Evolutionary conservation across 169 alveolate genomes (phyloP), one percentile per base, ranked within the genome.

Genomic region (Eimeria sp.): DNA sequence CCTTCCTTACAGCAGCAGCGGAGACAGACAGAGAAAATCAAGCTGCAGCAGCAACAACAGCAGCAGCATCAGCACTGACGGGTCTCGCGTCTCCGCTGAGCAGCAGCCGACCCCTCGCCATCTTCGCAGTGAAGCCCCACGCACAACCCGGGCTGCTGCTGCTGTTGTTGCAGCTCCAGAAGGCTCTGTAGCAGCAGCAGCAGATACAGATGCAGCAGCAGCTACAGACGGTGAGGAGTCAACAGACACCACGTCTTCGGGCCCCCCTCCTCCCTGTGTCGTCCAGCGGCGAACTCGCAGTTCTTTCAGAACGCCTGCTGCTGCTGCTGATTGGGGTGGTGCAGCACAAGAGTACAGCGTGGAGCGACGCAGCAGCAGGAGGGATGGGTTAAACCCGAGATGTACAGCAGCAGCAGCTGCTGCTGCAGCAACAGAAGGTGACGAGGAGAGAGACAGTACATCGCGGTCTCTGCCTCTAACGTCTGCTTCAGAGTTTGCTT

Each of bases 361-460:
- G 57, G 63, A 76, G 88, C 88, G 58, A 4, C 88, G 88, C 88
- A 30, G 88, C 51, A 76, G 51, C 88, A 76, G 88, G 30, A 76
- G 88, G 57, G 58, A 30, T 58, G 14, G 43, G 16, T 20, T 18
- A 14, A n/a, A n/a, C 57, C 18, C 58, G 49, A 20, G 88, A 11
- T 20, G 30, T 40, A 27, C 80, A 70, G 80, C 80, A 70, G 80
- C 80, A 70, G 27, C 80, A 70, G 27, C 27, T 10, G 80, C 80
- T 11, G 40, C 80, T 16, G 80, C 80, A 18, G 40, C 80, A 25
- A 25, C 80, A 4, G 80, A 70, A 11, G 80, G 27, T n/a, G 80
- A 70, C 16, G 51, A 45, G 18, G 63, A 30, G 16, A 45, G 88
- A 40, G 80, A 70, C 51, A 27, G 83, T 14, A 73, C 45, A n/a